Evolutionary conservation across 257 asterid species (phyloP).

Genomic region (Penstemon newberryi): DNA sequence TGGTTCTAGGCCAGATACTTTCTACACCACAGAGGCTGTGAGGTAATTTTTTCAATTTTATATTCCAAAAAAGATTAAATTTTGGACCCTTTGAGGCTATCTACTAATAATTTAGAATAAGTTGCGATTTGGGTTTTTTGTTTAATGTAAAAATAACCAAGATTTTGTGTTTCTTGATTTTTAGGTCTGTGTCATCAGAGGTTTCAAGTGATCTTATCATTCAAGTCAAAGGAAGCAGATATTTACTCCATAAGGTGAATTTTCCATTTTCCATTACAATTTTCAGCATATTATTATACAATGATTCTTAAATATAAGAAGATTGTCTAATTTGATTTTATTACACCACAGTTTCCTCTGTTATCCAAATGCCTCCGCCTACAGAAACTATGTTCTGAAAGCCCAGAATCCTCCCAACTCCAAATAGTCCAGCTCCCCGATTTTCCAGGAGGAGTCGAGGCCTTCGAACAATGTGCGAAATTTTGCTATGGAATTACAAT

Average conservation of each 20-base stretch:
- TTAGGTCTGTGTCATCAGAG: slow-evolving; percentile 81
- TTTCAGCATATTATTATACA: slow-evolving; percentile 1
- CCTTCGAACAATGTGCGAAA: slow-evolving; percentile 83
- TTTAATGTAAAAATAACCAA: background rate
- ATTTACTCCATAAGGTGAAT: slow-evolving; percentile 76
- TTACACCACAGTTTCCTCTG: slow-evolving; percentile 73
- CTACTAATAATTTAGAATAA: slow-evolving; percentile 10
- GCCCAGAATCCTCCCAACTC: slow-evolving; percentile 48
- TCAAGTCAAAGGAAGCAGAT: slow-evolving; percentile 73
- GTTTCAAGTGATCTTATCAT: slow-evolving; percentile 79
- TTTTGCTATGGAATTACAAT: slow-evolving; percentile 90
- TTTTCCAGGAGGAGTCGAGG: slow-evolving; percentile 82
- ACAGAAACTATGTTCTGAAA: slow-evolving; percentile 63
- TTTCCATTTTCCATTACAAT: background rate
- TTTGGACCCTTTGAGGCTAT: background rate
- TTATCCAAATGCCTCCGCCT: slow-evolving; percentile 69
- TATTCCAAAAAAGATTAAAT: slow-evolving; percentile 4
- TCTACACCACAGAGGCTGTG: slow-evolving; percentile 67
- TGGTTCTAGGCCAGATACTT: slow-evolving; percentile 82
- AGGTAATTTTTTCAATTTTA: slow-evolving; percentile 36
- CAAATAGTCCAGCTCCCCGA: slow-evolving; percentile 69
- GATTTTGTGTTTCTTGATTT: slow-evolving; percentile 26
- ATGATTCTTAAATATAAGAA: background rate
- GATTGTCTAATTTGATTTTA: slow-evolving; percentile 6
- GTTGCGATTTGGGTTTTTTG: slow-evolving; percentile 3